A percentile compares a stretch with the other conserved stretches of the same genome.
These are phyloP conservation scores for Mycogone perniciosa DNA, from an alignment of 2,329 filamentous ascomycete species.

Conservation along the genomic window DNA sequence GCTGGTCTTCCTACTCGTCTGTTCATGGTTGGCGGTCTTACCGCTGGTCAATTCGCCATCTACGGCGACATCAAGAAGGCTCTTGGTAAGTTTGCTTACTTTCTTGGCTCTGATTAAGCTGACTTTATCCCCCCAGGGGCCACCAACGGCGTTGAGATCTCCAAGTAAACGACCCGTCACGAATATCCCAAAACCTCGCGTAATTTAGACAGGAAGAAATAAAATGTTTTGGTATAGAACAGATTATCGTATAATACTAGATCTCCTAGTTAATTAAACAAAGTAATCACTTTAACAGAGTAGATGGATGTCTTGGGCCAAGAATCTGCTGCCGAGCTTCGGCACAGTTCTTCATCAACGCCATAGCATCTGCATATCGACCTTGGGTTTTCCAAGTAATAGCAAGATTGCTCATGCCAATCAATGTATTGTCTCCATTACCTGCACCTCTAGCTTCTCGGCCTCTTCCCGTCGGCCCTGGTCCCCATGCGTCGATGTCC, in stretches of 20 bases:
- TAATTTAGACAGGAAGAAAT: no score
- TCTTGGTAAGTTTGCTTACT: slow-evolving; percentile 36
- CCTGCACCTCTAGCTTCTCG: background rate
- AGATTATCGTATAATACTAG: no score
- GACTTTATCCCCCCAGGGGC: no score
- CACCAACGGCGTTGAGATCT: no score
- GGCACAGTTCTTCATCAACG: background rate
- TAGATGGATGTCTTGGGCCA: background rate
- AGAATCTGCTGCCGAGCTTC: background rate
- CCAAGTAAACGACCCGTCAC: no score
- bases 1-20: slow-evolving; percentile 62
- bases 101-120: no score
- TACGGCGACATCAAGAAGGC: slow-evolving; percentile 66
- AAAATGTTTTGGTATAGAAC: no score
- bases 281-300: no score
- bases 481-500: background rate
- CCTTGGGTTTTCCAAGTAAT: background rate
- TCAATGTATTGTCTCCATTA: slow-evolving; percentile 3
- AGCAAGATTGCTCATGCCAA: background rate
- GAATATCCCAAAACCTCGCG: no score
- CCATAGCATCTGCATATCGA: background rate
- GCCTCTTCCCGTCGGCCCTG: slow-evolving; percentile 1
- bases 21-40: slow-evolving; percentile 53
- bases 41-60: slow-evolving; percentile 72
- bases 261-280: no score